Evolutionary conservation across 176 grass and related monocot genomes (phyloP).

Genomic region (Hsuehochloa calcarea): DNA sequence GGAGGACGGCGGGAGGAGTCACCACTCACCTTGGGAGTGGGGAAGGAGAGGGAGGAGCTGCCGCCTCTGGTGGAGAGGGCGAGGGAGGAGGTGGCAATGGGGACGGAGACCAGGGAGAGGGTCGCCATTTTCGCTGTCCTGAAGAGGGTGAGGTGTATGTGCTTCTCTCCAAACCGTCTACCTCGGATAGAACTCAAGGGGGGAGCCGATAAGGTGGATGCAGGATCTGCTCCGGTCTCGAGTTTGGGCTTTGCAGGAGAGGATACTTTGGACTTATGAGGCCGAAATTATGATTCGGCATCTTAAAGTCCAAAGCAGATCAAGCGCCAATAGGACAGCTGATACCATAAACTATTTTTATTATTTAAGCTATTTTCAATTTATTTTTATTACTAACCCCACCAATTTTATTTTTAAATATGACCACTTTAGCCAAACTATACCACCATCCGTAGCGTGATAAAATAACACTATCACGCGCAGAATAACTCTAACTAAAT

Average conservation of each 20-base stretch:
- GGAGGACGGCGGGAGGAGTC: not conserved
- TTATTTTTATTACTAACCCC: too few relatives aligned
- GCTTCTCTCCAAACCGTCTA: not conserved
- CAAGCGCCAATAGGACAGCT: too few relatives aligned
- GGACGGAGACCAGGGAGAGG: constrained; percentile 55
- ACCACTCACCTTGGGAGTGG: constrained; percentile 45
- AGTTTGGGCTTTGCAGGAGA: not conserved
- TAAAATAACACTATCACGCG: too few relatives aligned
- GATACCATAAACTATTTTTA: too few relatives aligned
- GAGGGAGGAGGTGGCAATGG: constrained; percentile 52
- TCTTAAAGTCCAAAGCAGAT: too few relatives aligned
- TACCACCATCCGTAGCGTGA: too few relatives aligned
- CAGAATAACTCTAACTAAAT: too few relatives aligned
- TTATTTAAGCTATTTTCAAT: too few relatives aligned
- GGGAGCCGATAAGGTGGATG: constrained; percentile 31
- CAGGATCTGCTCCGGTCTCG: not conserved
- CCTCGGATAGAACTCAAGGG: not conserved
- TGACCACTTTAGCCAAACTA: too few relatives aligned
- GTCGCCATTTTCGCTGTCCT: constrained; percentile 56
- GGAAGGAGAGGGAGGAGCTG: constrained; percentile 52
- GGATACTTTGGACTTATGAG: not conserved
- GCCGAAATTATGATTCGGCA: too few relatives aligned
- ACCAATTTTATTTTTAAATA: too few relatives aligned
- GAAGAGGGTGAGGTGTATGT: not conserved
- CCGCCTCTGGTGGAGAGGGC: constrained; percentile 42